Percentiles rank a stretch among this genome's conserved stretches.
Conservation (phyloP, 192 early-diverging fungal species). For the Funneliformis mosseae region DNA sequence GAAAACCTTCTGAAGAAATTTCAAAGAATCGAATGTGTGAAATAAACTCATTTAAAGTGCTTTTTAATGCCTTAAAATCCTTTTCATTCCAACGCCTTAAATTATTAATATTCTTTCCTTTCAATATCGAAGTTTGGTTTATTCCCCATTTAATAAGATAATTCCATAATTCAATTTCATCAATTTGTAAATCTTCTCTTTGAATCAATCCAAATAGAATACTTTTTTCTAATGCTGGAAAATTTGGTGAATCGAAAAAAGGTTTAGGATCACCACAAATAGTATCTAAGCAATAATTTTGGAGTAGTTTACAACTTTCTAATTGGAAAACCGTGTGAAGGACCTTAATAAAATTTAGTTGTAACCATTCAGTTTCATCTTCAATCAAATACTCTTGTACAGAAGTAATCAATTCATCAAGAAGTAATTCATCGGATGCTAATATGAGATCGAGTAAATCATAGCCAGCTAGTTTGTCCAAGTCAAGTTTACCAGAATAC, state of each 20-base stretch:
- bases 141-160: not conserved
- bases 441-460: constrained; percentile 13
- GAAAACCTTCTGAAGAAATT: constrained; percentile 1
- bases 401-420: not conserved
- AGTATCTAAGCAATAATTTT: not conserved
- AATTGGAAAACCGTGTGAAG: not conserved
- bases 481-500: constrained; percentile 8
- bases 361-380: constrained; percentile 8
- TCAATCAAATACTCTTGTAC: constrained; percentile 10
- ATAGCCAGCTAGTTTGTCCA: not conserved
- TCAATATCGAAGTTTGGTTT: not conserved
- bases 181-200: too few species aligned
- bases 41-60: not conserved
- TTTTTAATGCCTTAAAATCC: not conserved
- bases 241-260: not conserved
- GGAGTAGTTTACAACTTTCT: not conserved
- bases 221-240: too few species aligned
- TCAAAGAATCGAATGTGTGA: constrained; percentile 14
- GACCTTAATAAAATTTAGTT: not conserved
- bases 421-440: constrained; percentile 18
- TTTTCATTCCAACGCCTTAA: not conserved
- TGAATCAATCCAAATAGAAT: too few species aligned
- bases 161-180: too few species aligned
- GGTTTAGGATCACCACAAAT: constrained; percentile 9
- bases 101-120: not conserved